Evolutionary conservation across 768 basidiomycete genomes (phyloP), one percentile per base, ranked within the genome.

Genomic region (Tephrocybe sp.): DNA sequence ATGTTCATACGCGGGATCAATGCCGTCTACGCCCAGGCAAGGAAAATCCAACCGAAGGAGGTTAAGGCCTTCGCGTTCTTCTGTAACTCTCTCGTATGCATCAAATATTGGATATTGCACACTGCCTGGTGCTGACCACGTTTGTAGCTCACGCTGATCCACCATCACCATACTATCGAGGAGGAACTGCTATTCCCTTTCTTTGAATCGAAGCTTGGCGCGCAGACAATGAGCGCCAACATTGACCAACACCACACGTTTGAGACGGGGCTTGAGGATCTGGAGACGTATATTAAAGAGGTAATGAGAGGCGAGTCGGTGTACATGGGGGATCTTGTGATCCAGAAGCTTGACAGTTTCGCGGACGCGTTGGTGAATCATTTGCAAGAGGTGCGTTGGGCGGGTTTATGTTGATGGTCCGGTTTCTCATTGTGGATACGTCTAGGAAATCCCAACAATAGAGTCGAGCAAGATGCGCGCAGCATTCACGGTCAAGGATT

Each of bases 291-390:
- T 19, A 71, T 84, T 49, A 73, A 82, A 52, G 79, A 82, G 28
- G 78, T 86, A 9, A 77, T 81, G 58, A 78, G 73, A 37, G 74
- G 84, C 27, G 77, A 80, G 30, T 68, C 72, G 41, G 73, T 79
- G 53, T 86, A 86, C 56, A 78, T 83, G 52, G 61, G 56, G 0
- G 35, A 53, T 9, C 28, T 48, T 12, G 43, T 67, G n/a, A 24
- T 64, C 4, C 46, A 48, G 3, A 64, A 59, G 40, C 56, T 69
- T 35, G 56, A 64, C 30, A 36, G 37, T 6, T 69, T 69, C 27
- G 54, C 55, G 2, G 69, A 68, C 19, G 42, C 24, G 5, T 58
- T 69, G 49, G 52, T 67, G 1, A 21, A 56, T 15, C 69, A 70
- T 44, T 49, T 70, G 35, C 22, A 30, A 9, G 59, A 64, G 35